These are phyloP conservation scores for Dioscorea zingiberensis DNA, from an alignment of 106 monocot genomes.

Conservation along the genomic window DNA sequence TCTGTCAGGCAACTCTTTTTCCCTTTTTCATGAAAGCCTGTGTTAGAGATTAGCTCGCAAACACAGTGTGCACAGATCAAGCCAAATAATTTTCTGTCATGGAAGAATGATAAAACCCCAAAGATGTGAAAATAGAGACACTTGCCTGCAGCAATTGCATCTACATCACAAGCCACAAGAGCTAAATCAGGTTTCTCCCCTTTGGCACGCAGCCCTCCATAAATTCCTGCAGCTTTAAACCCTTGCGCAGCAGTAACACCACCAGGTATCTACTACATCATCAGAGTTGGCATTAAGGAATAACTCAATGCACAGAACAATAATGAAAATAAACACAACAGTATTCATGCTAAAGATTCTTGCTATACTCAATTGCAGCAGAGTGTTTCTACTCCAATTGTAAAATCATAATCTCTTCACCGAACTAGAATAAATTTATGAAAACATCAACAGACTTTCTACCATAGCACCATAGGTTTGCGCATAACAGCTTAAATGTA, in stretches of 20 bases:
- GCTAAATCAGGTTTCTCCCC: constrained; percentile 87
- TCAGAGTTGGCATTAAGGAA: neutral
- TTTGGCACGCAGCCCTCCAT: constrained; percentile 73
- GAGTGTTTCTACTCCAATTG: neutral
- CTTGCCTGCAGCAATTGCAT: constrained; percentile 73
- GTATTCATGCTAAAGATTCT: no score
- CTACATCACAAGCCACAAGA: constrained; percentile 85
- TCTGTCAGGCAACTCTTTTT: no score
- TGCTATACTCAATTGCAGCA: no score
- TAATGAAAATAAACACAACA: neutral
- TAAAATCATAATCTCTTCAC: neutral
- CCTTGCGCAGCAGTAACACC: constrained; percentile 93
- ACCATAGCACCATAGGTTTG: neutral
- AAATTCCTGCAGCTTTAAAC: constrained; percentile 86
- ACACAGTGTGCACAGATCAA: no score
- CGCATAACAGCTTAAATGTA: no score
- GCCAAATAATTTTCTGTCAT: no score
- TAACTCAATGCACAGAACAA: neutral
- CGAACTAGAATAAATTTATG: neutral
- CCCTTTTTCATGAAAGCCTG: no score
- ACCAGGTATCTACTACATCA: constrained; percentile 52
- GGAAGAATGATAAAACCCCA: neutral
- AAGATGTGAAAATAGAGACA: neutral
- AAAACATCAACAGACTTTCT: neutral
- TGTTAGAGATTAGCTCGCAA: no score